phyloP scores from a whole-genome alignment of 495 filamentous ascomycete genomes.

The Choiromyces venosus region DNA sequence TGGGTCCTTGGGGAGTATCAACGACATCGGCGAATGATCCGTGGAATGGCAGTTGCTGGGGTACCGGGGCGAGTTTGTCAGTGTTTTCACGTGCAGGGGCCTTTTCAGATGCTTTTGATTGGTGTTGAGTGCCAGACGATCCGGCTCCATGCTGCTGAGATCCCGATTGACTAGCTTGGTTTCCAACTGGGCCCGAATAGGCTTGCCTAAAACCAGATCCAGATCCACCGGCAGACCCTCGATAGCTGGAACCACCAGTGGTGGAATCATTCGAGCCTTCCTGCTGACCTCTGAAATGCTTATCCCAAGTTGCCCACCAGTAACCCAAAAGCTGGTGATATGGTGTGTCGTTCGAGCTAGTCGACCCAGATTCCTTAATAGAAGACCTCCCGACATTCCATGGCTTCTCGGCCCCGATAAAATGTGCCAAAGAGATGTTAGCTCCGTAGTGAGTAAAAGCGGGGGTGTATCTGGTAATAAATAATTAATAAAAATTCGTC shows the following conservation, averaged over 20 bases:
- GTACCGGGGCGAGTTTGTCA: conserved; percentile 13
- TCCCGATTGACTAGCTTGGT: not conserved
- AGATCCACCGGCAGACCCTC: not conserved
- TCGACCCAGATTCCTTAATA: conserved; percentile 28
- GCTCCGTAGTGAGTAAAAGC: conserved; percentile 90
- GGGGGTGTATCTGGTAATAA: conserved; percentile 49
- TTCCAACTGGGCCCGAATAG: conserved; percentile 1
- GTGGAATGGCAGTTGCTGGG: conserved; percentile 24
- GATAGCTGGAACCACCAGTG: not conserved
- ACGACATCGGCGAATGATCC: conserved; percentile 33
- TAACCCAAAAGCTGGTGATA: conserved; percentile 72
- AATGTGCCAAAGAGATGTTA: conserved; percentile 81
- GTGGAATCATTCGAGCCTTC: not conserved
- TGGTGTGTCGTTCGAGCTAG: conserved; percentile 53
- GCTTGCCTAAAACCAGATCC: conserved; percentile 1
- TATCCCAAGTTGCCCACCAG: conserved; percentile 93
- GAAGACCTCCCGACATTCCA: conserved; percentile 62
- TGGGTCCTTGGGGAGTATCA: conserved; percentile 33
- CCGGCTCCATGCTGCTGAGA: not conserved
- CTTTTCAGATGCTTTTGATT: not conserved
- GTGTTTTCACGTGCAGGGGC: not conserved
- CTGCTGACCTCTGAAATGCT: conserved; percentile 48
- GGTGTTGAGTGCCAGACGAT: not conserved
- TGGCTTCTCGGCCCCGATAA: conserved; percentile 86
- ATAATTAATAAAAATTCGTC: not conserved